Base-by-base conservation (phyloP, 2,329 filamentous ascomycete genomes). In the Aspergillus ruber region DNA sequence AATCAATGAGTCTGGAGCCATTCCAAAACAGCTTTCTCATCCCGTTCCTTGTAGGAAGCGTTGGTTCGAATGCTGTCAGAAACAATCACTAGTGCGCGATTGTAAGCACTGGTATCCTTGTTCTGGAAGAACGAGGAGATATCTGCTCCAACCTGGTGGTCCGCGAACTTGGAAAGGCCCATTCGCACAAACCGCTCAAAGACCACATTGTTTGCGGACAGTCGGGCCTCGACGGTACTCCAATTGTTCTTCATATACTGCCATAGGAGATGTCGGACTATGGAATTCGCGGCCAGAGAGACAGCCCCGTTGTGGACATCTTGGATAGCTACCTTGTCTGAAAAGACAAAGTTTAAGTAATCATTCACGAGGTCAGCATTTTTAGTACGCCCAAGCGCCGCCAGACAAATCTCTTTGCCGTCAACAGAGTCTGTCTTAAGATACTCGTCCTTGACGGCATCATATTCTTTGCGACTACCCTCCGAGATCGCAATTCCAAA, bases 171-270 rank as follows among this genome's bases (percentile, higher is more conserved):
- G 60, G 81, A 82, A 56, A 98, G 73, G 40, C 83, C 83, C 56
- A 86, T 76, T 57, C 87, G 84, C 58, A 98, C 73, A 71, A 95
- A 95, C 42, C 91, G 84, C 71, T 98, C 91, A 13, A 96, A 76
- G 3, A 96, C 82, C 25, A 96, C 85, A 53, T 89, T 86, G 72
- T 96, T 96, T 38, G 77, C 76, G 65, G 80, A 83, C 46, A 97
- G 77, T 67, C 85, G 86, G 50, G 81, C 73, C 45, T 84, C 78
- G 40, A 95, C 79, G 32, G 79, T 75, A 25, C 81, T 76, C 87
- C 91, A 98, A 72, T 95, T 85, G 39, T 80, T 76, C 71, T 90
- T 88, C 62, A 96, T 80, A 69, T 86, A 95, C 45, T 84, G 74
- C 93, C 93, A 98, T 49, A 94, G 80, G 40, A 84, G 74, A 40